Evolutionary conservation across 768 basidiomycete species (phyloP).

Genomic region (Rhodotorula babjevae): DNA sequence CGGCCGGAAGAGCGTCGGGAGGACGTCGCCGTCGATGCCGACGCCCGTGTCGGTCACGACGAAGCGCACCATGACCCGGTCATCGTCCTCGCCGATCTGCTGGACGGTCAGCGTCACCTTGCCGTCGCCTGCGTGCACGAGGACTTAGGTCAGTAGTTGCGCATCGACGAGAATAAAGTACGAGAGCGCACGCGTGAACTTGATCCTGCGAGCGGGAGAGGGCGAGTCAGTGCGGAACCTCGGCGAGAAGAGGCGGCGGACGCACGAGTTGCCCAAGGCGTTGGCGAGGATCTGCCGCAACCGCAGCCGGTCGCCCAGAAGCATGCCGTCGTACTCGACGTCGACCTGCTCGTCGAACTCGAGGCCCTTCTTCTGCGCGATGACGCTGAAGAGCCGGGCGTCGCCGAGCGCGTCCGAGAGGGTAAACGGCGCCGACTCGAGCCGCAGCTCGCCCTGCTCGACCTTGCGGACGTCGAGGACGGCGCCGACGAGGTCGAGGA

Average conservation of each 20-base stretch:
- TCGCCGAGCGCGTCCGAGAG: constrained; percentile 29
- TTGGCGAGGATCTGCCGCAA: constrained; percentile 37
- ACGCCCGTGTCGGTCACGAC: constrained; percentile 37
- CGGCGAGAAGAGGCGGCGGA: not conserved
- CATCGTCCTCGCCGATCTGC: constrained; percentile 27
- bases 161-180: too few relatives aligned
- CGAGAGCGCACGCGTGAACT: too few relatives aligned
- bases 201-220: too few relatives aligned
- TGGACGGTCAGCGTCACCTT: constrained; percentile 15
- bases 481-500: constrained; percentile 36
- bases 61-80: constrained; percentile 10
- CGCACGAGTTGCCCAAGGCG: constrained; percentile 26
- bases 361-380: constrained; percentile 30
- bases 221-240: too few relatives aligned
- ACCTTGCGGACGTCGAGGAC: constrained; percentile 40
- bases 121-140: constrained; percentile 5
- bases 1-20: constrained; percentile 38
- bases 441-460: constrained; percentile 35
- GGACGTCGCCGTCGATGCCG: constrained; percentile 28
- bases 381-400: constrained; percentile 29
- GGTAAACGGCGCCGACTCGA: constrained; percentile 33
- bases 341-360: constrained; percentile 28
- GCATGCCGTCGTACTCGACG: constrained; percentile 9
- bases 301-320: constrained; percentile 36
- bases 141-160: too few relatives aligned